A percentile compares a stretch with the other conserved stretches of the same genome.
These are phyloP conservation scores for Trichoderma hamatum DNA, from an alignment of 2,329 filamentous ascomycete genomes.

Conservation along the genomic window DNA sequence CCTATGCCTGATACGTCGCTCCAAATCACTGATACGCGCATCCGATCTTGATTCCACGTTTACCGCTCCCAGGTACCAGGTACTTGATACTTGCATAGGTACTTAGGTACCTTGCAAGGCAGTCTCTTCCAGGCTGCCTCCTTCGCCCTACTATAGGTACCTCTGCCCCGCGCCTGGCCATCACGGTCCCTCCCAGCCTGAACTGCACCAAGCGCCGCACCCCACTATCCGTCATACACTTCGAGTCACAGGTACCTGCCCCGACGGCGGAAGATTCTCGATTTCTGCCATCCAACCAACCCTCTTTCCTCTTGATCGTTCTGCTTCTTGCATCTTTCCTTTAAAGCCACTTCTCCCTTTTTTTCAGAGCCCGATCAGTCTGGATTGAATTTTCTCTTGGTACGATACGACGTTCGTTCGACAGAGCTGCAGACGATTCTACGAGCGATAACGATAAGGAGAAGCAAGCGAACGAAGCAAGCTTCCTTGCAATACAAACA, in stretches of 20 bases:
- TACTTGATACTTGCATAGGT: not conserved
- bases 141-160: not conserved
- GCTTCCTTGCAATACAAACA: not conserved
- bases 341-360: not conserved
- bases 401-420: not conserved
- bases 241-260: not conserved
- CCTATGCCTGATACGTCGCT: not conserved
- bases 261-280: not conserved
- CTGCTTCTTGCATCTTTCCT: not conserved
- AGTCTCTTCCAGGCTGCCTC: not conserved
- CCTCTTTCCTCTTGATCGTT: not conserved
- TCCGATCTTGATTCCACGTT: not conserved
- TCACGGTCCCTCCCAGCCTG: not conserved
- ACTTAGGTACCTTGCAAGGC: too few species aligned
- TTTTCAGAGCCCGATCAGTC: too few species aligned
- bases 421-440: not conserved
- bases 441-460: not conserved
- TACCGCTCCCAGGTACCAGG: not conserved
- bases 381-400: not conserved
- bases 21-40: not conserved
- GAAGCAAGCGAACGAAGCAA: not conserved
- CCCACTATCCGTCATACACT: slow-evolving; percentile 20
- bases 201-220: not conserved
- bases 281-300: not conserved
- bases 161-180: not conserved